Base-by-base conservation (phyloP, 805 yeast species). In the Myxozyma mucilagina region DNA sequence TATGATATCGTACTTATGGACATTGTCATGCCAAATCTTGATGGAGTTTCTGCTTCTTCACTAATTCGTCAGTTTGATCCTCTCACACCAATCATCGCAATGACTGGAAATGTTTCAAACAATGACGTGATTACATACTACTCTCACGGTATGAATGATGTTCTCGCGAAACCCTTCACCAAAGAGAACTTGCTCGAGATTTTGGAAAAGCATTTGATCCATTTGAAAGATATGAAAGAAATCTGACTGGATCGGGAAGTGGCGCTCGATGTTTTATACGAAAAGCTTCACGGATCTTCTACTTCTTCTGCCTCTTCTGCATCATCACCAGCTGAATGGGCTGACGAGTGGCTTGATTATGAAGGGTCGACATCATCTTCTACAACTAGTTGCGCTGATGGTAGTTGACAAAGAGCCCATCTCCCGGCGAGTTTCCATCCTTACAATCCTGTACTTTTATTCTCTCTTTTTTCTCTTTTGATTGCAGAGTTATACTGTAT, bases 151-250 rank as follows among this genome's bases (percentile, higher is more conserved):
- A 91, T 91, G 90, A 86, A 89, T 60, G 97, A 90, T 73, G 90
- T 94, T 41, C 78, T 94, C 65, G 96, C 96, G 4, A 90, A 94
- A 71, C 99, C 99, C 0, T 94, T 94, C 72, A 87, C 96, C 1
- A 90, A 89, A 71, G 89, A 86, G 66, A 96, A 90, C 71, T 78
- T 94, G 59, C 89, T 86, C 70, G 79, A 85, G 63, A 89, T 91
- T 70, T 76, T 93, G 56, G 85, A 87, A 65, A 87, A 91, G 65
- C 71, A 68, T 42, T 54, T 68, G 51, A 65, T 68, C 18, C 70
- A 68, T 52, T 50, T 68, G 41, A 67, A 67, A 49, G 64, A 67
- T 47, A 67, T 67, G 51, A 64, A 64, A 47, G 69, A 59, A 59
- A 56, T 63, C 31, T 63, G 51, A 59, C 51, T 47, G 44, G 51